Base-by-base conservation (phyloP, 108 stramenopile genomes). In the Pelagomonas calceolata region DNA sequence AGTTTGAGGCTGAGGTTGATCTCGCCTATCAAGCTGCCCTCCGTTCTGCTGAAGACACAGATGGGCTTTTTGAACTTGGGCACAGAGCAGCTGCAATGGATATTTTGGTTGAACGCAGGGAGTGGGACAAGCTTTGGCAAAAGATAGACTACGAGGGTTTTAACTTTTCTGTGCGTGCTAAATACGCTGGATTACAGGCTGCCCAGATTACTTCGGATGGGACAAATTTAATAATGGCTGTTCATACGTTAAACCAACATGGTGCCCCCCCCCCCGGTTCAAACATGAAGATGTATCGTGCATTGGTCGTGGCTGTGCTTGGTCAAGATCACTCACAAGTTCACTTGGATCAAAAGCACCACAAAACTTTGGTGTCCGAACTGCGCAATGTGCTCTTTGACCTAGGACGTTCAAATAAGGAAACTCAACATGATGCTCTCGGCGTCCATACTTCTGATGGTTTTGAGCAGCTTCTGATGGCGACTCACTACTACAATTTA, bases 101-200 rank as follows among this genome's bases (percentile, higher is more conserved):
- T 36, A 70, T 84, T 12, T 68, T 85, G 4, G 83, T 80, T 4
- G 69, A 83, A 51, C 70, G 78, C 33, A 81, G 77, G 9, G 79
- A 85, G 60, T 86, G 86, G 87, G 83, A 84, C 34, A 63, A 71
- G 4, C 66, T 88, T 17, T 85, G 84, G 84, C 77, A 81, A 65
- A 66, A 75, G 31, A 79, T 83, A 14, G 74, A 63, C 33, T 73
- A 67, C 32, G 80, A 85, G 34, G 36, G 68, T 12, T 30, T 83
- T 16, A 63, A 75, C 30, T 36, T 32, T 21, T 74, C 63, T 16
- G 64, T 67, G 4, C 35, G 77, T 14, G 70, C 71, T 5, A 83
- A 79, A 69, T 86, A 84, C 65, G 82, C 79, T 0, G 77, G 76
- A 12, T 32, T 80, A 30, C 66, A 80, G 30, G 43, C 77, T 72